These are phyloP conservation scores for Setaria italica DNA, from an alignment of 202 grass and related monocot genomes.

Conservation along the genomic window DNA sequence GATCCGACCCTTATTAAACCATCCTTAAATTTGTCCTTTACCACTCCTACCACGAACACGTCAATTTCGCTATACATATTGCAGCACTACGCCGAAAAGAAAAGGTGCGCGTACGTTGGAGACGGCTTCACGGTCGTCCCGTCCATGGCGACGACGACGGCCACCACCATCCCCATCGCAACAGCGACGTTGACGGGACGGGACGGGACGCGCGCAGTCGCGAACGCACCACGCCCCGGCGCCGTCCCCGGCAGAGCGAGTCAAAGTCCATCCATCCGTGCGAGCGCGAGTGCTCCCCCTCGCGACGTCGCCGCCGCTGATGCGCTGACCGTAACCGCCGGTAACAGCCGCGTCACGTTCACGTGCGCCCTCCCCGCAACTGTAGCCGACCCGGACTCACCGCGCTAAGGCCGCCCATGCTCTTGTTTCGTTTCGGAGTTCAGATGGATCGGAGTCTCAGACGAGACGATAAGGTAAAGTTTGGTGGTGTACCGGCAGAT, in stretches of 20 bases:
- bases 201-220: not conserved
- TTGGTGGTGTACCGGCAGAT: not conserved
- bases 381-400: not conserved
- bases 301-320: not conserved
- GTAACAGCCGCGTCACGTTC: not conserved
- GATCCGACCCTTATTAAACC: too few relatives aligned
- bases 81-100: not conserved
- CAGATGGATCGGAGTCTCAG: not conserved
- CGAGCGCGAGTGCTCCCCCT: not conserved
- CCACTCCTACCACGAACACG: not conserved
- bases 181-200: not conserved
- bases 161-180: not conserved
- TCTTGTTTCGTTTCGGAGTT: not conserved
- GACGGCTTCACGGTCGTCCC: not conserved
- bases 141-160: not conserved
- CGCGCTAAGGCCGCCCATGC: not conserved
- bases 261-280: not conserved
- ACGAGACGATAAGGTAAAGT: not conserved
- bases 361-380: slow-evolving; percentile 3
- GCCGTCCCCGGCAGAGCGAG: not conserved
- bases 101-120: not conserved
- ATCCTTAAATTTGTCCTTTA: too few relatives aligned
- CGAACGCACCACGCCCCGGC: not conserved
- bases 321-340: not conserved
- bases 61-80: not conserved